Evolutionary conservation across 192 early-diverging fungal genomes (phyloP).

Genomic region (Gonapodya prolifera): DNA sequence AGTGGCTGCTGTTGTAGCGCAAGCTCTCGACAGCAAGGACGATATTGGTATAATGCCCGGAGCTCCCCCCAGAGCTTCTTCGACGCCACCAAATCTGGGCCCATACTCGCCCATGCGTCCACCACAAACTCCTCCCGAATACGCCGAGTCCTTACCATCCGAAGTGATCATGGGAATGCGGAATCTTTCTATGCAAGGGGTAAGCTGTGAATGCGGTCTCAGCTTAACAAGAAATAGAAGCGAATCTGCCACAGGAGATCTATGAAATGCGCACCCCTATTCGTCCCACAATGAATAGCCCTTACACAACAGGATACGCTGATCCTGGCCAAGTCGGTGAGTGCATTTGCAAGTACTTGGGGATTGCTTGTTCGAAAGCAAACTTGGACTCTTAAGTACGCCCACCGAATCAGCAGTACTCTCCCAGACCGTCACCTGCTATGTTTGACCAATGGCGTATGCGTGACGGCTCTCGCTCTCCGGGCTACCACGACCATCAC

Average conservation of each 20-base stretch:
- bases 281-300: neutral
- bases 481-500: neutral
- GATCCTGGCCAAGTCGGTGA: neutral
- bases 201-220: neutral
- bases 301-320: neutral
- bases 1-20: constrained; percentile 40
- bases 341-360: neutral
- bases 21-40: constrained; percentile 45
- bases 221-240: too few species aligned
- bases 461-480: neutral
- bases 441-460: neutral
- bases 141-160: neutral
- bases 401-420: neutral
- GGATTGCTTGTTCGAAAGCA: neutral
- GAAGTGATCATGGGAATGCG: neutral
- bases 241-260: too few species aligned
- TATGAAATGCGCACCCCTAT: neutral
- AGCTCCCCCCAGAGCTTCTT: constrained; percentile 49
- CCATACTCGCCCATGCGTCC: constrained; percentile 20
- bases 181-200: neutral
- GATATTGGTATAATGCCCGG: constrained; percentile 36
- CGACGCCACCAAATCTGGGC: constrained; percentile 47
- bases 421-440: neutral
- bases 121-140: neutral
- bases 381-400: neutral